Evolutionary conservation across 768 basidiomycete genomes (phyloP), one percentile per base, ranked within the genome.

Genomic region (Pholiota conissans): DNA sequence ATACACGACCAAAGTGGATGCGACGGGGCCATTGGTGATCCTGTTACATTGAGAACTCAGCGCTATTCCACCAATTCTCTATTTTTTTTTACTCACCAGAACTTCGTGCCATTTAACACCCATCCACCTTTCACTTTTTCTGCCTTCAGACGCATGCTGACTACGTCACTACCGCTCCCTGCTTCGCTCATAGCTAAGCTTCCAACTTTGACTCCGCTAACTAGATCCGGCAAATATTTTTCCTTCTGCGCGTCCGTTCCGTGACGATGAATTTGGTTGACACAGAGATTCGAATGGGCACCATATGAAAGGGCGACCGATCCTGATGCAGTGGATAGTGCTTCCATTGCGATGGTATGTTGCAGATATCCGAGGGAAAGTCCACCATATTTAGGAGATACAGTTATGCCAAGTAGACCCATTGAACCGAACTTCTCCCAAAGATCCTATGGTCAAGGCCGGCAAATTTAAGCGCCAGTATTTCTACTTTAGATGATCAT

Each of bases 161-260:
- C 86, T n/a, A 98, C 95, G 73, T 98, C 95, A 66, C 92, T 94
- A 56, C 95, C 95, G 64, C 89, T 87, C 14, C 90, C 93, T 1
- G 89, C 81, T 76, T 98, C 95, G 64, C 90, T 93, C 95, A 98
- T 98, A 2, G 95, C 95, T 59, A 98, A 77, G 63, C 90, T 87
- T 35, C 95, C 95, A 28, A 98, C 84, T 69, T 91, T 89, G 67
- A 78, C 84, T 20, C 95, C 95, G 27, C 83, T 79, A 34, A 96
- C 75, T 45, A 97, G 79, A 65, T 88, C 87, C 3, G 89, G 85
- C 4, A 98, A 81, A 71, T 94, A 96, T 71, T 90, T 91, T 35
- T 75, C 73, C 71, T 94, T 94, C 75, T 98, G 95, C 27, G 76
- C 80, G 32, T 85, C 81, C 32, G 91, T 94, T 18, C 92, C 93